These are phyloP conservation scores for Penicillium coprophilum DNA, from an alignment of 495 filamentous ascomycete genomes.

Conservation along the genomic window DNA sequence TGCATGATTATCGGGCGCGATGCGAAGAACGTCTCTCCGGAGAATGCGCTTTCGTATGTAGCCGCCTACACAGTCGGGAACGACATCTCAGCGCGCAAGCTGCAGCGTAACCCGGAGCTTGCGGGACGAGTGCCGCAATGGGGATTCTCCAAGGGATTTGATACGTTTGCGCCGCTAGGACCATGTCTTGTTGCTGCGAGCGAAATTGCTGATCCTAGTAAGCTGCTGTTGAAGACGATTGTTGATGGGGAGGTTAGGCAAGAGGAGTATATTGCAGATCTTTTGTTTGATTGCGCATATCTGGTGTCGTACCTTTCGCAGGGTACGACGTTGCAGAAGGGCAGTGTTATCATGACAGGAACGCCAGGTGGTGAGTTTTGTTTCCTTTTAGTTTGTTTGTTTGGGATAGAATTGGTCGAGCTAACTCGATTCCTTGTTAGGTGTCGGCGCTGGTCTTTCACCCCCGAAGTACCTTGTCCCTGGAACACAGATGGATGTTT, in stretches of 20 bases:
- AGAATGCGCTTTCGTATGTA: slow-evolving; percentile 45
- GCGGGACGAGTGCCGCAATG: slow-evolving; percentile 69
- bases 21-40: slow-evolving; percentile 44
- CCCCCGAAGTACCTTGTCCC: slow-evolving; percentile 37
- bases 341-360: slow-evolving; percentile 74
- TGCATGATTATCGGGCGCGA: slow-evolving; percentile 42
- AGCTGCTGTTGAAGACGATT: slow-evolving; percentile 55
- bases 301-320: slow-evolving; percentile 66
- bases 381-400: background rate
- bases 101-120: slow-evolving; percentile 48
- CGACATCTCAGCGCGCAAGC: slow-evolving; percentile 49
- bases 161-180: slow-evolving; percentile 72
- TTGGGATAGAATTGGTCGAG: background rate
- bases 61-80: slow-evolving; percentile 51
- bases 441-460: slow-evolving; percentile 34
- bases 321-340: slow-evolving; percentile 70
- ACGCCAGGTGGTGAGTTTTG: slow-evolving; percentile 46
- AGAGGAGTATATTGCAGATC: slow-evolving; percentile 61
- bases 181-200: slow-evolving; percentile 43
- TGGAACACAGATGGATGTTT: slow-evolving; percentile 41
- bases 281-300: slow-evolving; percentile 68
- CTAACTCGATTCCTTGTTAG: slow-evolving; percentile 9
- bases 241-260: slow-evolving; percentile 66
- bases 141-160: slow-evolving; percentile 73
- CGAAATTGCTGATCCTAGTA: slow-evolving; percentile 53